Base-by-base conservation (phyloP, 192 early-diverging fungal genomes). In the Obelidium mucronatum region DNA sequence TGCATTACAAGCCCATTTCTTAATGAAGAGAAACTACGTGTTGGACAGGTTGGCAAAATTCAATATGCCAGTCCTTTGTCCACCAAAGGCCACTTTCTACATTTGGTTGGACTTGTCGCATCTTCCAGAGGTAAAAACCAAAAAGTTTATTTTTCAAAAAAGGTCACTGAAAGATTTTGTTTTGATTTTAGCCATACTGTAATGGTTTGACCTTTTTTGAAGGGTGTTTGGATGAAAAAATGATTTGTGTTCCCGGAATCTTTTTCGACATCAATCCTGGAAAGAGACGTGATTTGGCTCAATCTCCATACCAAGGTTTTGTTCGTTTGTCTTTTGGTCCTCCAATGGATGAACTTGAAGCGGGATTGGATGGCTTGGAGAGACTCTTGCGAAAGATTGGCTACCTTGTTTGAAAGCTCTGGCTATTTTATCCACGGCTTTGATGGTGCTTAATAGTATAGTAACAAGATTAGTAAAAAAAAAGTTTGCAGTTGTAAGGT, bases 181-280 rank as follows among this genome's bases (percentile, higher is more conserved):
- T 39, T 3, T 37, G 35, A 26, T 15, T 30, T 30, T 40, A 73
- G 51, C 87, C 87, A n/a, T 77, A 87, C 63, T 83, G 86, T 75
- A 82, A 82, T 54, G 87, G 87, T 0, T 64, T 88, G 1, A 70
- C 59, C 51, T 88, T 88, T 64, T 88, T 88, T 79, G 87, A 88
- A 74, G 82, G 83, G 55, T 83, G 83, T 40, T 61, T 88, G 48
- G 74, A 82, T n/a, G 81, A 88, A 42, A 87, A 87, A 66, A 84
- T 87, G 77, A 86, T 86, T 77, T 79, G 82, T 17, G 56, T 76
- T 67, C 78, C 78, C 17, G 87, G 87, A 28, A 87, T 88, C 56
- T 88, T 88, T 72, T 88, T 88, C 53, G 87, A 88, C 71, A 80
- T 88, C 34, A 88, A 88, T 51, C 87, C 87, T 52, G 77, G 83